Percentiles rank a stretch among this genome's conserved stretches.
phyloP scores from a whole-genome alignment of 179 eudicot genomes.

The Sideroxylon spinosum region DNA sequence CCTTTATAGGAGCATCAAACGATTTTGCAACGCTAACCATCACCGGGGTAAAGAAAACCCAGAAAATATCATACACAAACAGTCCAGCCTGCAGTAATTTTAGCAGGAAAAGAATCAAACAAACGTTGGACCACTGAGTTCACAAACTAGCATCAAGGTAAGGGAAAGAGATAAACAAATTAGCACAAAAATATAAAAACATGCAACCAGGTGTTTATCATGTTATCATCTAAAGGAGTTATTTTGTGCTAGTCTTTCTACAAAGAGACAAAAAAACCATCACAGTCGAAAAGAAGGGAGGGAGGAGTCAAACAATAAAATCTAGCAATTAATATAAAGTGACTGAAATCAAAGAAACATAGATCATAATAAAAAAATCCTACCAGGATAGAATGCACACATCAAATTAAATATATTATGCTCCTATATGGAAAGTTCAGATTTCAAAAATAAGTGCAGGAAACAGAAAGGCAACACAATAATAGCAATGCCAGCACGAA shows the following conservation, averaged over 20 bases:
- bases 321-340: not conserved
- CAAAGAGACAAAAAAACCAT: too few relatives aligned
- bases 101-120: not conserved
- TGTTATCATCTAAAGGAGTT: too few relatives aligned
- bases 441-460: not conserved
- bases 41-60: conserved; percentile 98
- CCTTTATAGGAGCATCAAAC: conserved; percentile 99
- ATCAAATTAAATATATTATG: not conserved
- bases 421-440: not conserved
- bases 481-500: not conserved
- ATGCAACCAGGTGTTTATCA: not conserved
- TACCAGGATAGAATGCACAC: too few relatives aligned
- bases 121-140: not conserved
- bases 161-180: not conserved
- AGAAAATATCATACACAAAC: conserved; percentile 91
- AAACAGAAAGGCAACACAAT: not conserved
- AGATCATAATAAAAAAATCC: too few relatives aligned
- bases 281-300: too few relatives aligned
- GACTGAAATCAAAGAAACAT: not conserved
- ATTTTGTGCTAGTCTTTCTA: too few relatives aligned
- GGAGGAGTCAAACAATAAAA: not conserved
- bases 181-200: not conserved
- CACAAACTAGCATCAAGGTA: not conserved
- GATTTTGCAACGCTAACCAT: conserved; percentile 99
- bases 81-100: conserved; percentile 70